Conservation (phyloP, 495 filamentous ascomycete genomes). For the Xylaria curta region DNA sequence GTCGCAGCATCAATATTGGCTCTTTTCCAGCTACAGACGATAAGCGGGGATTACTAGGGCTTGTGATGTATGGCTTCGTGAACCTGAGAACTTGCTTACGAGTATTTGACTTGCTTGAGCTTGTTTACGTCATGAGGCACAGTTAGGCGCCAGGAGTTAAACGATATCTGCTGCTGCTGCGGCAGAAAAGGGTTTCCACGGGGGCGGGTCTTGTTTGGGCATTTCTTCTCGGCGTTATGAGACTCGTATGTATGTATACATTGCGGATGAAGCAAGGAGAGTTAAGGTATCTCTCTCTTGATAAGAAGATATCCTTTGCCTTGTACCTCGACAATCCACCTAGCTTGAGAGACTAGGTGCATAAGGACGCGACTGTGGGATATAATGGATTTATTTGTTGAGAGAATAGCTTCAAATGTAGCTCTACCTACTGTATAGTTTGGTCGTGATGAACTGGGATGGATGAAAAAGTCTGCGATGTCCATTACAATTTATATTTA, state of each 20-base stretch:
- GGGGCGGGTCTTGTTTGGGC: background rate
- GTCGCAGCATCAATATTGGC: background rate
- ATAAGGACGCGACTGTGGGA: background rate
- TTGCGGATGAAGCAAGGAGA: background rate
- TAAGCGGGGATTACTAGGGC: background rate
- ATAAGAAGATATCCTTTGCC: background rate
- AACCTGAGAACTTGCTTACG: background rate
- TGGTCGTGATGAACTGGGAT: background rate
- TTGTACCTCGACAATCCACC: background rate
- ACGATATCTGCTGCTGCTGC: background rate
- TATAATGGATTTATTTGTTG: background rate
- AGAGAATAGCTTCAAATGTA: background rate
- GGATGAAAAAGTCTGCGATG: background rate
- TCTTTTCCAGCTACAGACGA: background rate
- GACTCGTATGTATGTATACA: background rate
- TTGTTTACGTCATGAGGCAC: background rate
- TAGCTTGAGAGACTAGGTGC: background rate
- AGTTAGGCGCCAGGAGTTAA: slow-evolving; percentile 22
- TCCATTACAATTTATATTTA: background rate
- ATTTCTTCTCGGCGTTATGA: background rate
- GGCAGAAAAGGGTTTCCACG: background rate
- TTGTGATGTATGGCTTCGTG: background rate
- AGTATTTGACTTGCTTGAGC: slow-evolving; percentile 3
- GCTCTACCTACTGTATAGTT: slow-evolving; percentile 6
- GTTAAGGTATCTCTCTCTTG: background rate